Conservation (phyloP, 2,329 filamentous ascomycete genomes). For the Xylariaceae sp. region DNA sequence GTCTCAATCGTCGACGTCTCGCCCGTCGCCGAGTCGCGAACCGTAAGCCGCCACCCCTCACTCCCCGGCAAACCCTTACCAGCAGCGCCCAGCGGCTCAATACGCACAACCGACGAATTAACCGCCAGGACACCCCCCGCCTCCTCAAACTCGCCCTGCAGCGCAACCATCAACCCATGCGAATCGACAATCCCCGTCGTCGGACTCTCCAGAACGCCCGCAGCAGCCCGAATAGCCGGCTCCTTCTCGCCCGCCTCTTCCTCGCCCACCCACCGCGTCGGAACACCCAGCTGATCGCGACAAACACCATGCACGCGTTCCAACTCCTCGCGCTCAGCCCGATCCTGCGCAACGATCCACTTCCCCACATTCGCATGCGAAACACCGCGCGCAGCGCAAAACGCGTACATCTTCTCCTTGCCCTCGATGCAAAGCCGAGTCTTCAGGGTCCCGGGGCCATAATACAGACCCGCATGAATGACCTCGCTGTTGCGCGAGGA, state of each 20-base stretch:
- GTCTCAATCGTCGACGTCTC: slow-evolving; percentile 57
- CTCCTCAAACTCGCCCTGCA: slow-evolving; percentile 73
- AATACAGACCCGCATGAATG: slow-evolving; percentile 93
- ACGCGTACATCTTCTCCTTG: slow-evolving; percentile 68
- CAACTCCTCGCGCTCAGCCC: slow-evolving; percentile 60
- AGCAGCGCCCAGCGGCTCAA: slow-evolving; percentile 45
- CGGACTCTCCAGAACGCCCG: slow-evolving; percentile 74
- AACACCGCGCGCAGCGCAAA: slow-evolving; percentile 64
- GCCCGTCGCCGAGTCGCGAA: slow-evolving; percentile 42
- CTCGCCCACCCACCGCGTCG: slow-evolving; percentile 62
- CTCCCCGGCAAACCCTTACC: slow-evolving; percentile 37
- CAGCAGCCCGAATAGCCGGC: slow-evolving; percentile 66
- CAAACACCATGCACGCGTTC: slow-evolving; percentile 47
- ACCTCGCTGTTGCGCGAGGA: slow-evolving; percentile 91
- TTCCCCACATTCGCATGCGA: slow-evolving; percentile 74
- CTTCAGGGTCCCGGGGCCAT: slow-evolving; percentile 71
- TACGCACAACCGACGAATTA: slow-evolving; percentile 56
- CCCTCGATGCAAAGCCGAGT: slow-evolving; percentile 76
- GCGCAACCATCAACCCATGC: slow-evolving; percentile 75
- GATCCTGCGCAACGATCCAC: slow-evolving; percentile 89
- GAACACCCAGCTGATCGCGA: slow-evolving; percentile 48
- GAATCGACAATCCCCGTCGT: slow-evolving; percentile 88
- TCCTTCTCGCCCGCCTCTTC: slow-evolving; percentile 61
- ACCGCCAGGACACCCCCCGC: slow-evolving; percentile 69
- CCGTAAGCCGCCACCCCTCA: slow-evolving; percentile 64